Evolutionary conservation across 129 eudicot genomes (phyloP).

Genomic region (Pittosporum tobira): DNA sequence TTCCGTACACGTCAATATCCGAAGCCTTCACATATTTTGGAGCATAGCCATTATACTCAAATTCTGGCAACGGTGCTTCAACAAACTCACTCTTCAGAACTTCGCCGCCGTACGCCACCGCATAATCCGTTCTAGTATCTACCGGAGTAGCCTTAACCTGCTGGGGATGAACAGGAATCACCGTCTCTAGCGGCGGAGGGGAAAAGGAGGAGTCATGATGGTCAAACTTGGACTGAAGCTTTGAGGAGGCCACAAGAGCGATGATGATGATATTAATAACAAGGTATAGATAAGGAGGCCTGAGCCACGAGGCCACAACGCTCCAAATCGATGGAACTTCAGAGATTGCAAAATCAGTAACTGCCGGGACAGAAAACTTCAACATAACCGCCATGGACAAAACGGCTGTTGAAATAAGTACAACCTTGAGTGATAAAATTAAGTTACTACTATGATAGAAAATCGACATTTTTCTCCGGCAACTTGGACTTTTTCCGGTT

Average conservation of each 20-base stretch:
- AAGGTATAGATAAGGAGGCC: slow-evolving; percentile 21
- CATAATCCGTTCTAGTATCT: background rate
- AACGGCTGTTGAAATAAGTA: background rate
- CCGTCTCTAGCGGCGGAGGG: background rate
- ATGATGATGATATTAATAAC: slow-evolving; percentile 23
- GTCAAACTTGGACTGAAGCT: slow-evolving; percentile 10
- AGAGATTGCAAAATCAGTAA: background rate
- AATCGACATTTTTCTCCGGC: background rate
- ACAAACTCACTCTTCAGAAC: background rate
- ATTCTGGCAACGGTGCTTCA: background rate
- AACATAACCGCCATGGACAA: background rate
- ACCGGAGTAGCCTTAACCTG: background rate
- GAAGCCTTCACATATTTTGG: too few species aligned
- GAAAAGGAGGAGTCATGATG: slow-evolving; percentile 11
- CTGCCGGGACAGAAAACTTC: background rate
- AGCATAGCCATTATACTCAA: too few species aligned
- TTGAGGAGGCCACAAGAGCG: slow-evolving; percentile 24
- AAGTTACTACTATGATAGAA: background rate
- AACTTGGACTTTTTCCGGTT: too few species aligned
- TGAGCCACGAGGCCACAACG: slow-evolving; percentile 11
- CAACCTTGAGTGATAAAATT: slow-evolving; percentile 5
- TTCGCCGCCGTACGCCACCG: background rate
- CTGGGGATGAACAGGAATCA: background rate
- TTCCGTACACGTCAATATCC: too few species aligned
- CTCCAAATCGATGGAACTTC: slow-evolving; percentile 8